phyloP scores from a whole-genome alignment of 306 rosid species.

The Rubus idaeus region DNA sequence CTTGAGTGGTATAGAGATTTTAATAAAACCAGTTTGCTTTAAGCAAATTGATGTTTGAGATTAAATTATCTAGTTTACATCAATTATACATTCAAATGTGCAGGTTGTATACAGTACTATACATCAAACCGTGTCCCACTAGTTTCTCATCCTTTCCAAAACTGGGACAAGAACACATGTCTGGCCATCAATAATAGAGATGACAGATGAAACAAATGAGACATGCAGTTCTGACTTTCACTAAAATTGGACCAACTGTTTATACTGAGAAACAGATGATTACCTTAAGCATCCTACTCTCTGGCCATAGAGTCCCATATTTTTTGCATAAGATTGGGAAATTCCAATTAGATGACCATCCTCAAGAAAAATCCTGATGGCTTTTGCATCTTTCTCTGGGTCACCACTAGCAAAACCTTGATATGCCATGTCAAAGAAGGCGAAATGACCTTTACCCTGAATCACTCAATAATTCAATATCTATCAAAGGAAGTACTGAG shows the following conservation, averaged over 20 bases:
- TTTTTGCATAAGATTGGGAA: conserved; percentile 95
- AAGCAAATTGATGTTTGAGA: background rate
- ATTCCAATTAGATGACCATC: conserved; percentile 88
- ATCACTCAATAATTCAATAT: conserved; percentile 21
- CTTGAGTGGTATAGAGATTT: background rate
- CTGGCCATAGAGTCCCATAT: conserved; percentile 98
- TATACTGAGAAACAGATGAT: conserved; percentile 24
- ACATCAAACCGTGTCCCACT: background rate
- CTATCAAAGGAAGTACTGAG: conserved; percentile 9
- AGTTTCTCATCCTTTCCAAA: background rate
- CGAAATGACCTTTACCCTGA: conserved; percentile 86
- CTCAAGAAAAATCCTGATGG: conserved; percentile 82
- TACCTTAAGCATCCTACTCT: conserved; percentile 96
- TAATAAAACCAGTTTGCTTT: background rate
- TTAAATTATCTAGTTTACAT: background rate
- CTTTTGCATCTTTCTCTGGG: conserved; percentile 83
- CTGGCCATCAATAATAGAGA: background rate
- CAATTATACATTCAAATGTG: background rate
- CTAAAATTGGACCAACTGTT: background rate
- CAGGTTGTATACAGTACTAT: background rate
- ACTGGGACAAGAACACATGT: background rate
- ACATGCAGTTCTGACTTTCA: conserved; percentile 6
- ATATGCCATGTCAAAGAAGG: conserved; percentile 98
- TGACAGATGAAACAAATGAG: background rate
- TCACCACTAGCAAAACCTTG: conserved; percentile 99